phyloP scores from a whole-genome alignment of 129 eudicot species.

The Flaveria trinervia region DNA sequence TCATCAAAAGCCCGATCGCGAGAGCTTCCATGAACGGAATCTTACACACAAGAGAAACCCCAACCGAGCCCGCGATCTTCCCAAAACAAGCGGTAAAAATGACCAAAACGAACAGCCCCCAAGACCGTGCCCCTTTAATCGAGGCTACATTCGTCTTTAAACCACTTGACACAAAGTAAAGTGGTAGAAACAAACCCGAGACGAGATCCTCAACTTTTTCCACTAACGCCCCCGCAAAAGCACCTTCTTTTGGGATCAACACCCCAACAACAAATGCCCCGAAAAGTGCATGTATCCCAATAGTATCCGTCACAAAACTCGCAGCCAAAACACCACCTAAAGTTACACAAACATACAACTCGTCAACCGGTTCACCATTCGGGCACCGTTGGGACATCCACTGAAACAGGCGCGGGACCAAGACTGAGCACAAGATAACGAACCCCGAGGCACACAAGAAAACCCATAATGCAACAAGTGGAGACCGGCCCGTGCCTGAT shows the following conservation, averaged over 20 bases:
- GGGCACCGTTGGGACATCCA: constrained; percentile 74
- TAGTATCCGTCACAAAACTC: constrained; percentile 69
- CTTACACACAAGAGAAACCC: constrained; percentile 52
- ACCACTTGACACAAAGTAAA: constrained; percentile 89
- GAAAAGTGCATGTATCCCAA: constrained; percentile 83
- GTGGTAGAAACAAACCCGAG: constrained; percentile 72
- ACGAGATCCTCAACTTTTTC: constrained; percentile 94
- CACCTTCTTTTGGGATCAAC: constrained; percentile 82
- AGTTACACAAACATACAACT: constrained; percentile 79
- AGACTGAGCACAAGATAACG: constrained; percentile 43
- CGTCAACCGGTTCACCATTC: constrained; percentile 71
- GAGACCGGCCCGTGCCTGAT: constrained; percentile 56
- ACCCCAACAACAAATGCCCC: constrained; percentile 94
- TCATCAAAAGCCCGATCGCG: constrained; percentile 78
- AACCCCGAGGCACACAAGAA: constrained; percentile 62
- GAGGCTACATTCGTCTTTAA: constrained; percentile 75
- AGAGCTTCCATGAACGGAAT: constrained; percentile 60
- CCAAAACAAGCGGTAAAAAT: constrained; percentile 76
- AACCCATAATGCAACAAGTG: constrained; percentile 76
- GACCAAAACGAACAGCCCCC: constrained; percentile 82
- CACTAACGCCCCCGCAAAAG: constrained; percentile 71
- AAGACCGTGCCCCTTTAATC: constrained; percentile 67
- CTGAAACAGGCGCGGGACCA: constrained; percentile 56
- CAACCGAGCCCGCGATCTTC: constrained; percentile 74
- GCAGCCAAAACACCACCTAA: constrained; percentile 75